Conservation (phyloP, 495 filamentous ascomycete genomes). For the Annulohypoxylon maeteangense region DNA sequence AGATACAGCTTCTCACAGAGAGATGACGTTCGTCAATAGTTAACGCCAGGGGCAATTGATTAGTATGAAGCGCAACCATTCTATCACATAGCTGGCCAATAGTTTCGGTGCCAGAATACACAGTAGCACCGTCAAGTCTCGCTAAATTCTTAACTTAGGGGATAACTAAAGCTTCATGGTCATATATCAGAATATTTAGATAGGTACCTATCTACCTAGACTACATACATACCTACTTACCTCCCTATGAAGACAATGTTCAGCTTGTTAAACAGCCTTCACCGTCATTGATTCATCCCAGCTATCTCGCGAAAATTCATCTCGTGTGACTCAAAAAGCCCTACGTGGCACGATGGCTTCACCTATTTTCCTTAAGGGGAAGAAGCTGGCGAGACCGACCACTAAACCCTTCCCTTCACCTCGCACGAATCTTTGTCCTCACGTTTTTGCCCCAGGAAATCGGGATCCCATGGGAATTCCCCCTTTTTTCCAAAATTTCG, state of each 20-base stretch:
- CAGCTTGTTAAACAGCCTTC: background rate
- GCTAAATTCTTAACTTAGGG: conserved; percentile 1
- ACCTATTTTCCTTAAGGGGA: conserved; percentile 28
- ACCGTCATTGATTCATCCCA: conserved; percentile 5
- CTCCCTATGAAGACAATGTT: background rate
- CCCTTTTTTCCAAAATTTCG: conserved; percentile 7
- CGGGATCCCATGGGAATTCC: conserved; percentile 1
- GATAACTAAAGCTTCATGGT: background rate
- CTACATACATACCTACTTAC: background rate
- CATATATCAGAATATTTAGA: background rate
- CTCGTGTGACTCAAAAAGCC: conserved; percentile 3
- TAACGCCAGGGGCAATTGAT: conserved; percentile 30
- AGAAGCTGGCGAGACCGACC: conserved; percentile 25
- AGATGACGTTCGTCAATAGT: conserved; percentile 22
- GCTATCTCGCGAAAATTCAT: conserved; percentile 5
- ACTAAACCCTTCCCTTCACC: background rate
- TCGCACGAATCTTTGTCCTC: background rate
- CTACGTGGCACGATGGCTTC: conserved; percentile 11
- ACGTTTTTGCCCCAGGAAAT: conserved; percentile 6
- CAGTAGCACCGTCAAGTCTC: conserved; percentile 26
- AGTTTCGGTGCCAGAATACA: conserved; percentile 28
- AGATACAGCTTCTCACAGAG: background rate
- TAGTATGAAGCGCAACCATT: conserved; percentile 21
- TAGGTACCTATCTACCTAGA: background rate
- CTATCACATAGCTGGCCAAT: conserved; percentile 35